A percentile compares a stretch with the other conserved stretches of the same genome.
Evolutionary conservation across 2,329 filamentous ascomycete species (phyloP).

Genomic region (Thelonectria blattea): DNA sequence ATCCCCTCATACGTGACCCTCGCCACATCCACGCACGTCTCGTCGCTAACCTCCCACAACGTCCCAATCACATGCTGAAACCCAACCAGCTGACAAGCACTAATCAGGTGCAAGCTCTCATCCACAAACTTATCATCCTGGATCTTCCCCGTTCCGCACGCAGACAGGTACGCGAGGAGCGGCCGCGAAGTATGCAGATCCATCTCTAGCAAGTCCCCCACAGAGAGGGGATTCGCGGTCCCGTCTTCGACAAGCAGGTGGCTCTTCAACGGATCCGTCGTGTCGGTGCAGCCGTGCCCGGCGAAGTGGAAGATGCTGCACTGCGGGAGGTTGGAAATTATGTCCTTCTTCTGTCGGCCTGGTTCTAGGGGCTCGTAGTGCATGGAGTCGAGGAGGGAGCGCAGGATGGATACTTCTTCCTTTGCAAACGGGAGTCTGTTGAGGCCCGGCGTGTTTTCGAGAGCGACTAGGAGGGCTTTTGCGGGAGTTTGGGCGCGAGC

Average conservation of each 20-base stretch:
- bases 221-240: constrained; percentile 14
- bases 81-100: neutral
- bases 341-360: constrained; percentile 24
- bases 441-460: neutral
- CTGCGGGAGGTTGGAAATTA: constrained; percentile 31
- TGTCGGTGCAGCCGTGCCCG: constrained; percentile 40
- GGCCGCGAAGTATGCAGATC: constrained; percentile 28
- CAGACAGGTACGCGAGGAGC: constrained; percentile 48
- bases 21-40: neutral
- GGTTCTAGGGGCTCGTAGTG: neutral
- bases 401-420: constrained; percentile 2
- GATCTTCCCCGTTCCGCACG: constrained; percentile 42
- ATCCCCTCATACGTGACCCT: neutral
- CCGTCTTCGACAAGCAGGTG: constrained; percentile 18
- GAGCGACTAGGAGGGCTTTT: neutral
- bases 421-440: neutral
- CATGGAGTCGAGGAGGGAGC: constrained; percentile 14
- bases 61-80: neutral
- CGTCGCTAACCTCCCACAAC: neutral
- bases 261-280: constrained; percentile 17
- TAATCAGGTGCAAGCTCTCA: constrained; percentile 31
- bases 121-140: constrained; percentile 37
- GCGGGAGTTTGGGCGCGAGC: neutral
- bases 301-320: constrained; percentile 51
- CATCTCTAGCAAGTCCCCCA: constrained; percentile 20